Conservation (phyloP, 1,284 basidiomycete species). For the Trichosporon sp. region DNA sequence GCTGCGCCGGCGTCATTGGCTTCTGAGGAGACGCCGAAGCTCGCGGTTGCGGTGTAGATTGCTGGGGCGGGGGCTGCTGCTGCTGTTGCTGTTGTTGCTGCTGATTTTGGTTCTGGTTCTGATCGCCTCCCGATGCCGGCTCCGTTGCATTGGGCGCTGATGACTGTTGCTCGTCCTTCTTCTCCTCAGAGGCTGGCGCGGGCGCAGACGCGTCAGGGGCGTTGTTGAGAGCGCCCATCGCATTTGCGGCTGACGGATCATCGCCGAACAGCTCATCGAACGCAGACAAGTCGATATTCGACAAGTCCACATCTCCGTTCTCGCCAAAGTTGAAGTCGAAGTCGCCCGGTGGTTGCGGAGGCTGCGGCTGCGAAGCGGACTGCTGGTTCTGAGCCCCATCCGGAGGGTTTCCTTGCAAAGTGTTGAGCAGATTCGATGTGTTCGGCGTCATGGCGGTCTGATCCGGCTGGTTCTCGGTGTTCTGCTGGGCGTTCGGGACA, state of each 20-base stretch:
- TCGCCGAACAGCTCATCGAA: constrained; percentile 14
- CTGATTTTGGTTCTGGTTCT: background rate
- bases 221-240: background rate
- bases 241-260: background rate
- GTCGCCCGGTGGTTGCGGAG: background rate
- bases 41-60: background rate
- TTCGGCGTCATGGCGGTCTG: constrained; percentile 17
- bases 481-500: background rate
- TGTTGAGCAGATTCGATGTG: constrained; percentile 17
- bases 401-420: constrained; percentile 5
- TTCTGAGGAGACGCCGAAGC: background rate
- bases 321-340: constrained; percentile 13
- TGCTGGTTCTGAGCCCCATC: background rate
- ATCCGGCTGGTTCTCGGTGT: constrained; percentile 2
- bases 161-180: background rate
- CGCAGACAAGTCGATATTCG: constrained; percentile 12
- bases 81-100: constrained; percentile 2
- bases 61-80: constrained; percentile 1
- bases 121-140: background rate
- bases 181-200: background rate
- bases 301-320: constrained; percentile 12
- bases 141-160: background rate
- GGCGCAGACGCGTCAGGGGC: background rate
- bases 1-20: background rate
- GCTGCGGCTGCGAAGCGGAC: background rate